Conservation (phyloP, 148 eudicot genomes). For the Vaccinium macrocarpon region DNA sequence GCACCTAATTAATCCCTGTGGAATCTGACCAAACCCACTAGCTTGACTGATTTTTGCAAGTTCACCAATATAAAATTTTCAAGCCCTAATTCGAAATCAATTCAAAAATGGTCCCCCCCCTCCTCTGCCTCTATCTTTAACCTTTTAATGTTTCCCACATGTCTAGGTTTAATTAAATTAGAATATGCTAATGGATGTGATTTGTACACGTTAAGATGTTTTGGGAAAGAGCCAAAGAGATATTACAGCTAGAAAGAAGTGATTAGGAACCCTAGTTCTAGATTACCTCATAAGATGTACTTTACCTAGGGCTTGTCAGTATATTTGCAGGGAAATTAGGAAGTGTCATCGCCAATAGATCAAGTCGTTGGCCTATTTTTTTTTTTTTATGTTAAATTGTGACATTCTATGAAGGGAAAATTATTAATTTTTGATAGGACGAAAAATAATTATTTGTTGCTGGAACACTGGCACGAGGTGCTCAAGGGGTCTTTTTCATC, state of each 20-base stretch:
- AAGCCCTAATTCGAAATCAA: not conserved
- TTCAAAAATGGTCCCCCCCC: constrained; percentile 19
- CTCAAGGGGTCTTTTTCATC: too few species aligned
- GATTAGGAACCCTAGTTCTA: constrained; percentile 3
- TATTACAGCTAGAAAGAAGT: not conserved
- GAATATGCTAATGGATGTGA: constrained; percentile 12
- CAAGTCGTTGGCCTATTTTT: not conserved
- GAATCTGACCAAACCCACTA: constrained; percentile 19
- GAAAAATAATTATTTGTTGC: too few species aligned
- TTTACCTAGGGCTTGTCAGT: not conserved
- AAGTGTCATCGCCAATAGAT: not conserved
- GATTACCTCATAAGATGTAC: not conserved
- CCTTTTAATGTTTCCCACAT: constrained; percentile 19
- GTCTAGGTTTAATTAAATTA: constrained; percentile 8
- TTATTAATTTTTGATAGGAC: too few species aligned
- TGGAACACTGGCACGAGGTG: too few species aligned
- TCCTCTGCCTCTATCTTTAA: constrained; percentile 10
- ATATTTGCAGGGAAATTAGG: too few species aligned
- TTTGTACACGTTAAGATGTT: constrained; percentile 15
- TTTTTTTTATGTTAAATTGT: too few species aligned
- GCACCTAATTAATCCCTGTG: not conserved
- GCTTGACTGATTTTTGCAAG: constrained; percentile 7
- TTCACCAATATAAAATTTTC: not conserved
- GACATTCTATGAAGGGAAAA: too few species aligned
- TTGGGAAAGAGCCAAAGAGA: not conserved